Conservation (phyloP, 495 filamentous ascomycete species). For the Aspergillus nidulans region DNA sequence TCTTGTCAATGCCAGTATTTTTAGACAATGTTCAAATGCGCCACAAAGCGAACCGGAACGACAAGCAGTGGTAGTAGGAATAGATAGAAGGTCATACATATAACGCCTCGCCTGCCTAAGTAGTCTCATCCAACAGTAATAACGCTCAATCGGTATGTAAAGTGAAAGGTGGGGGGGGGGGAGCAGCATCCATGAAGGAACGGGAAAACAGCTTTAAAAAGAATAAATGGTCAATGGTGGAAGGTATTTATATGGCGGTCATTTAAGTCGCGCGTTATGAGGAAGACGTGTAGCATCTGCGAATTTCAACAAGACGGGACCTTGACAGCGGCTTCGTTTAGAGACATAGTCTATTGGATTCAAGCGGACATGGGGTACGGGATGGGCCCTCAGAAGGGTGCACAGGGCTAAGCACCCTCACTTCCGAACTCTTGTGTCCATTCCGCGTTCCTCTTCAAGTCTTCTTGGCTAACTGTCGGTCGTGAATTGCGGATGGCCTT, state of each 20-base stretch:
- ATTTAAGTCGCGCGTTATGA: background rate
- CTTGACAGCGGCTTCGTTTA: background rate
- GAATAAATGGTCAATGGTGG: background rate
- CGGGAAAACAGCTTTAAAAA: background rate
- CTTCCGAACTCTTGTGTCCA: slow-evolving; percentile 98
- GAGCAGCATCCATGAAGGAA: background rate
- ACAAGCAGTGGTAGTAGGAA: background rate
- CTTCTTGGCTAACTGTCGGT: slow-evolving; percentile 83
- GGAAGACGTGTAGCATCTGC: background rate
- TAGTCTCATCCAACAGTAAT: slow-evolving; percentile 23
- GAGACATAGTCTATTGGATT: slow-evolving; percentile 9
- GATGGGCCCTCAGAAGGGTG: background rate
- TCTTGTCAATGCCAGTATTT: no score
- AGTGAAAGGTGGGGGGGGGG: background rate
- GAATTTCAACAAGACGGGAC: background rate
- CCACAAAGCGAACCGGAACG: background rate
- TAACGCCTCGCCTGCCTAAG: slow-evolving; percentile 21
- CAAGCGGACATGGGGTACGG: slow-evolving; percentile 3
- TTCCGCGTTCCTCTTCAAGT: slow-evolving; percentile 78
- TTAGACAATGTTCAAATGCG: no score
- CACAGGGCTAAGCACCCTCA: slow-evolving; percentile 59
- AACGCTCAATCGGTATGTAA: slow-evolving; percentile 30
- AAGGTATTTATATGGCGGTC: background rate
- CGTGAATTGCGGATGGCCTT: slow-evolving; percentile 82
- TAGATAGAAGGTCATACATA: background rate